These are phyloP conservation scores for Leishmania tropica DNA, from an alignment of 208 protist genomes.

Conservation along the genomic window DNA sequence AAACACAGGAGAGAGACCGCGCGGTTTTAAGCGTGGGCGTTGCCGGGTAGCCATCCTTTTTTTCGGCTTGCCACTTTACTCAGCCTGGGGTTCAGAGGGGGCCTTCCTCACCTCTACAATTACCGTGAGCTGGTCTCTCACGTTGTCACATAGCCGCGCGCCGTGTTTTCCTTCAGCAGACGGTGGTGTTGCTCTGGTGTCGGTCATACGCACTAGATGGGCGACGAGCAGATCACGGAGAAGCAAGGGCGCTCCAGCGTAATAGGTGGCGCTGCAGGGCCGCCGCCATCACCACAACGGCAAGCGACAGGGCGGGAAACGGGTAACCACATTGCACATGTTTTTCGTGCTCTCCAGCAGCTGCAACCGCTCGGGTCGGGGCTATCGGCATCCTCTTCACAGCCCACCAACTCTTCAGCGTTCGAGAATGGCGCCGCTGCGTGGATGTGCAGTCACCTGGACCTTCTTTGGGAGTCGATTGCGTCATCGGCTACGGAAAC, in stretches of 20 bases:
- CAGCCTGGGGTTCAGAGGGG: not conserved
- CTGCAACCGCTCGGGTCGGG: not conserved
- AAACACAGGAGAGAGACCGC: not conserved
- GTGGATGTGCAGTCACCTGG: slow-evolving; percentile 30
- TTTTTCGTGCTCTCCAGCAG: slow-evolving; percentile 9
- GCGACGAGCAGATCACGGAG: not conserved
- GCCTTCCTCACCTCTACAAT: not conserved
- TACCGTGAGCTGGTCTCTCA: not conserved
- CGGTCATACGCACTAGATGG: slow-evolving; percentile 5
- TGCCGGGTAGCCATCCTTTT: not conserved
- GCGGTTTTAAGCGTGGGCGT: not conserved
- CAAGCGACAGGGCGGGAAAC: not conserved
- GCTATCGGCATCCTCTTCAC: not conserved
- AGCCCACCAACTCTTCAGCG: not conserved
- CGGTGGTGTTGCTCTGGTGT: not conserved
- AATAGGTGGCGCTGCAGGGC: not conserved
- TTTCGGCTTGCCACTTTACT: not conserved
- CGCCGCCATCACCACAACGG: not conserved
- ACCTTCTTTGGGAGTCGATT: slow-evolving; percentile 19
- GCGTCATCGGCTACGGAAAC: not conserved
- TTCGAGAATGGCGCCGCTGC: slow-evolving; percentile 20
- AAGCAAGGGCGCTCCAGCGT: not conserved
- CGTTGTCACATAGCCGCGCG: not conserved
- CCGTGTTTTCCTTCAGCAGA: not conserved
- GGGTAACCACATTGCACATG: not conserved